Evolutionary conservation across 192 early-diverging fungal species (phyloP), one percentile per base, ranked within the genome.

Genomic region (Linnemannia zychae): DNA sequence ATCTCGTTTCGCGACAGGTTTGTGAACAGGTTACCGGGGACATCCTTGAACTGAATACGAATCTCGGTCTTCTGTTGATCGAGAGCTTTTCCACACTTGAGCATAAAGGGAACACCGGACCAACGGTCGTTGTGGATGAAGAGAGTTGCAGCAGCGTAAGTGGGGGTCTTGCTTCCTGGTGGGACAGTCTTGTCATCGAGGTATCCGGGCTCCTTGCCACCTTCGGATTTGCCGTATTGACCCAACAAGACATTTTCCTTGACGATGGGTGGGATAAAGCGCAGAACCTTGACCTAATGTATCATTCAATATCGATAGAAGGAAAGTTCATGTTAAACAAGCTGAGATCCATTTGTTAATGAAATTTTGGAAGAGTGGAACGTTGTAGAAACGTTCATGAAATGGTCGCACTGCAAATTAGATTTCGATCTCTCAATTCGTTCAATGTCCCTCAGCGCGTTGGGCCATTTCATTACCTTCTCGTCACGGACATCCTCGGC

Each of bases 21-120:
- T 16, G 88, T 90, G 90, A 96, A 98, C 71, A 98, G 88, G 74
- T 92, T 93, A 44, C 96, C 96, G 15, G 95, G 87, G 68, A 98
- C 95, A 82, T 99, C 94, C 72, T 95, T 94, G 93, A 99, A 99
- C 88, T 99, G 98, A 77, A 99, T 94, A 80, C 98, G 97, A 80
- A 99, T 93, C 78, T 97, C 96, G 57, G 96, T 94, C 90, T 99
- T 99, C 84, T 94, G 93, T 82, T 97, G 95, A 85, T 98, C 92
- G 69, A 99, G 89, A 36, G 97, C 98, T 74, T 97, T 97, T 74
- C 96, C 96, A 69, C 94, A 94, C 87, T 94, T 94, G 57, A 97
- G 90, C 53, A 97, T 95, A 78, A 97, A 97, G 12, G 96, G 96
- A 36, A 97, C 96, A 57, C 93, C 95, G 66, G 95, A 92, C 98